These are phyloP conservation scores for Pyrus betulifolia DNA, from an alignment of 306 rosid genomes.

Conservation along the genomic window DNA sequence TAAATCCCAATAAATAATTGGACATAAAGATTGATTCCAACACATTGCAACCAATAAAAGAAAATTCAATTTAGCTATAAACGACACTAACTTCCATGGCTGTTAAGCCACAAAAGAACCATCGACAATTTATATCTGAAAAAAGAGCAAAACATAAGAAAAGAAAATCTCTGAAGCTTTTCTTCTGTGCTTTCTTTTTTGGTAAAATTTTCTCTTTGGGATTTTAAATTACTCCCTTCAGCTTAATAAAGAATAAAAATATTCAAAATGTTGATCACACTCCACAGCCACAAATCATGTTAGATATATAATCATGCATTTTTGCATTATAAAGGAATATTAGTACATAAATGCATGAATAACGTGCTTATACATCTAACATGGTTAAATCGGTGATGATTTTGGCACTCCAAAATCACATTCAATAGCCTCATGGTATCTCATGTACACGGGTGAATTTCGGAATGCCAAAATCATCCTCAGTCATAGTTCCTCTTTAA, in stretches of 20 bases:
- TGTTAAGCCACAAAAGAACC: background rate
- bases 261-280: background rate
- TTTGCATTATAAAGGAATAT: too few relatives aligned
- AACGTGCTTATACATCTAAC: background rate
- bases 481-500: background rate
- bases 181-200: background rate
- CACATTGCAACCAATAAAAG: background rate
- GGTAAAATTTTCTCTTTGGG: background rate
- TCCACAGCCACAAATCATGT: too few relatives aligned
- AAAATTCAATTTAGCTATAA: background rate
- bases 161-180: constrained; percentile 1
- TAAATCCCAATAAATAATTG: background rate
- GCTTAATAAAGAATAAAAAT: background rate
- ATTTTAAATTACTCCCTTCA: background rate
- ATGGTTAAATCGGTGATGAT: too few relatives aligned
- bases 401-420: too few relatives aligned
- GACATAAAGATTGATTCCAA: background rate
- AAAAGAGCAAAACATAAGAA: background rate
- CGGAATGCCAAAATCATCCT: too few relatives aligned
- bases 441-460: too few relatives aligned
- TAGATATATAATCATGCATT: too few relatives aligned
- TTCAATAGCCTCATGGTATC: too few relatives aligned
- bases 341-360: too few relatives aligned
- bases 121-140: background rate
- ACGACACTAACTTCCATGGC: background rate